Percentiles rank a stretch among this genome's conserved stretches.
These are phyloP conservation scores for Alternaria sp. DNA, from an alignment of 2,329 filamentous ascomycete species.

Conservation along the genomic window DNA sequence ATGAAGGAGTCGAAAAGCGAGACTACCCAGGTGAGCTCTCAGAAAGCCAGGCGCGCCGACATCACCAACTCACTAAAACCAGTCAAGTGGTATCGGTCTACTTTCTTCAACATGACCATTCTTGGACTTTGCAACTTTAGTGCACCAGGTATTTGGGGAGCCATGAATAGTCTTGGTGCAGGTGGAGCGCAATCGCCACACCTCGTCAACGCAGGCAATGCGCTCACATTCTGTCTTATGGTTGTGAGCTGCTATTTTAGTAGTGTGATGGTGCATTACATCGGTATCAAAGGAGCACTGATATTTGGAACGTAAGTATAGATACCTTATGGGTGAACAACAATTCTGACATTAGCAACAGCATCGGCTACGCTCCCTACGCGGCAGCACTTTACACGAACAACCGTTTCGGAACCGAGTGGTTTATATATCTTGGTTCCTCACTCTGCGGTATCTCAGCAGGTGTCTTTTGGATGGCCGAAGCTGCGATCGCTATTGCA, in stretches of 20 bases:
- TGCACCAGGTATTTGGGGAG: conserved; percentile 75
- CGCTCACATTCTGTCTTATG: conserved; percentile 76
- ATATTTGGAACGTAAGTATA: conserved; percentile 70
- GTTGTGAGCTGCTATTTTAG: conserved; percentile 73
- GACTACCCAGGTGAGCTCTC: conserved; percentile 34
- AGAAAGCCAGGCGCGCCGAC: not conserved
- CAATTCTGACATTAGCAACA: conserved; percentile 22
- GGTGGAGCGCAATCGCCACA: conserved; percentile 71
- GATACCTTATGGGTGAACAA: not conserved
- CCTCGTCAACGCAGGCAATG: conserved; percentile 75
- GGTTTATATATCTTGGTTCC: conserved; percentile 73
- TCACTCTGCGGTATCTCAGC: conserved; percentile 74
- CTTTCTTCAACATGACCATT: conserved; percentile 76
- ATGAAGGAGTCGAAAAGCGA: conserved; percentile 26
- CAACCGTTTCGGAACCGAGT: conserved; percentile 73
- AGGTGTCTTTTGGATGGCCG: conserved; percentile 78
- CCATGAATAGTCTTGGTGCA: conserved; percentile 75
- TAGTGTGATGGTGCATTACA: conserved; percentile 68
- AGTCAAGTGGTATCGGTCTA: conserved; percentile 75
- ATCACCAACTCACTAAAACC: not conserved
- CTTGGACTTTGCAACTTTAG: conserved; percentile 75
- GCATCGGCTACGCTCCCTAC: conserved; percentile 73
- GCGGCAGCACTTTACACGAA: conserved; percentile 74
- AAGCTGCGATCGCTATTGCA: conserved; percentile 75
- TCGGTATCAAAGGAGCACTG: conserved; percentile 75